Evolutionary conservation across 345 rosid species (phyloP), one percentile per base, ranked within the genome.

Genomic region (Camelina laxa): DNA sequence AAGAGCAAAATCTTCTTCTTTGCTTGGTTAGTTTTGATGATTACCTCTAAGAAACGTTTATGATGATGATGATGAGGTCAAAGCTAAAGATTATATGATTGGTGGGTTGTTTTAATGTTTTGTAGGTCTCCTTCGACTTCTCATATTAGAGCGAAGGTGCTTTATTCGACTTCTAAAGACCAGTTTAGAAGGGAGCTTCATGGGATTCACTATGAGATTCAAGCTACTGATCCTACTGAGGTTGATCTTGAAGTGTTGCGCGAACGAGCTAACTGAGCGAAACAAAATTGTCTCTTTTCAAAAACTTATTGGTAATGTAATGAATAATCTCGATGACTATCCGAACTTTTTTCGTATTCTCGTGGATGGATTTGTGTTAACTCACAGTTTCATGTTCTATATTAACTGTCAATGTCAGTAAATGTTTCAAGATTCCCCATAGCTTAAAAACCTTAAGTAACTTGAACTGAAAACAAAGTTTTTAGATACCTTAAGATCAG

Each of bases 1-100:
- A 90, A 88, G 83, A 88, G 93, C 87, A 88, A 90, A 75, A 90
- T 90, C 72, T 90, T 90, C 85, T 90, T 88, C 81, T 76, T 88
- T 48, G 88, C 96, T 50, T 90, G 96, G 93, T 90, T 77, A 48
- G 83, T 73, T 73, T 88, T 77, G 60, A 82, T 73, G 20, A 3
- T 1, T 0, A 11, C 31, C 2, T 3, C 3, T 53, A 0, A 3
- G 20, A 12, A 11, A 41, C 6, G 8, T n/a, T 16, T 20, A 6
- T 33, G 8, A 31, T 60, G 38, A 55, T 33, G 36, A 33, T 60
- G 48, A 55, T 53, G 65, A 27, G 62, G 30, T 64, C 24, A 42
- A 24, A 56, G 1, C 16, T 3, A 20, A 55, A 27, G 10, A 13
- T 42, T 58, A 3, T 58, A 3, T 35, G 1, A 27, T 22, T 19